Evolutionary conservation across 345 rosid genomes (phyloP).

Genomic region (Salix arbutifolia): DNA sequence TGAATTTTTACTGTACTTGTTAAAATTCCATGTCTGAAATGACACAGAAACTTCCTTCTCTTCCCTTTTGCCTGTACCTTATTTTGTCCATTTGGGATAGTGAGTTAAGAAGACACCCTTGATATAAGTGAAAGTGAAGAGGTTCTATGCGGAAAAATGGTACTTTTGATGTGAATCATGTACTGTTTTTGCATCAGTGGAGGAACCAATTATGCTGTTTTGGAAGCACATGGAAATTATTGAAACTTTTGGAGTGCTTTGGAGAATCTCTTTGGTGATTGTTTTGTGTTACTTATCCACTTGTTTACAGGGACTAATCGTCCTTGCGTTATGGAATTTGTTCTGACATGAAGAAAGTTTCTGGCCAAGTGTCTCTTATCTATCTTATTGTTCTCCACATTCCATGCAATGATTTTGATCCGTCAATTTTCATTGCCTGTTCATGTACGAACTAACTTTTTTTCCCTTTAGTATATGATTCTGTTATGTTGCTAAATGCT

Average conservation of each 20-base stretch:
- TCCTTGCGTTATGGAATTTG: constrained; percentile 2
- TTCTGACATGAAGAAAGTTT: not conserved
- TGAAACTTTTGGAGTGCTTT: constrained; percentile 17
- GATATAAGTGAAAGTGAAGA: not conserved
- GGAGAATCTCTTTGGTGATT: constrained; percentile 11
- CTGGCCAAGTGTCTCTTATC: not conserved
- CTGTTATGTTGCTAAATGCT: not conserved
- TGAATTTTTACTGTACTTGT: not conserved
- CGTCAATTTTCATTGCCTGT: not conserved
- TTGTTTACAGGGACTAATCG: not conserved
- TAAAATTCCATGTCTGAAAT: not conserved
- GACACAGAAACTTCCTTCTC: not conserved
- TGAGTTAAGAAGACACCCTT: not conserved
- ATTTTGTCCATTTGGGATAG: not conserved
- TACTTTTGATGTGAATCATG: constrained; percentile 17
- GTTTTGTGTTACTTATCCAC: not conserved
- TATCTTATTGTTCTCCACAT: not conserved
- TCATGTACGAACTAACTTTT: not conserved
- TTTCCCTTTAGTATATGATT: not conserved
- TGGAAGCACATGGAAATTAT: constrained; percentile 8
- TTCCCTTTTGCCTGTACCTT: not conserved
- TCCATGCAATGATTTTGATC: not conserved
- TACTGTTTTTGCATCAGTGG: constrained; percentile 9
- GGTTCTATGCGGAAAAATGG: constrained; percentile 3
- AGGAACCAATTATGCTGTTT: constrained; percentile 18